Base-by-base conservation (phyloP, 75 land plant species). In the Sequoia sempervirens region DNA sequence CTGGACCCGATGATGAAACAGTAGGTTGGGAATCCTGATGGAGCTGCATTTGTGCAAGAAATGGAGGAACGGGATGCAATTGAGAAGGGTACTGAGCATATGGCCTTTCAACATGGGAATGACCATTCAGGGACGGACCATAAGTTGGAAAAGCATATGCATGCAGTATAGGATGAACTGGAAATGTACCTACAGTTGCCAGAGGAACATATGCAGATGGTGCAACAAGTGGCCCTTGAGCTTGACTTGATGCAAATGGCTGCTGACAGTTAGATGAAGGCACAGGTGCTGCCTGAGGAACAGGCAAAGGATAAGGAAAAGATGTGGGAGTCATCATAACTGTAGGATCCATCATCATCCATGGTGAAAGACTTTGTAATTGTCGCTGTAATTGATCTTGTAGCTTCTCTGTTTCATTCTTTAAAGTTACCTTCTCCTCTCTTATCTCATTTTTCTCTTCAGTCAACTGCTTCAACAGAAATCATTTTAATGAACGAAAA, bases 371-470 rank as follows among this genome's bases (percentile, higher is more conserved):
- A 10, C 84, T 82, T 52, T 90, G 91, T 34, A 96, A 30, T 47
- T 95, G 92, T 87, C 96, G 99, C 80, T 98, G 99, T 81, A 94
- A 90, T 69, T 93, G 96, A 50, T 20, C 81, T 86, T 91, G 92
- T 7, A 98, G 92, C 64, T 92, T 87, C 38, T 98, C 98, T 66
- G 93, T 91, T 34, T 96, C 99, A 76, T 90, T 91, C 87, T 94
- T 98, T n/a, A 96, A 81, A 40, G 89, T 79, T 74, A 90, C 88
- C 85, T 98, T 98, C 88, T 98, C 99, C 87, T 94, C 98, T 86
- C 93, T 89, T 12, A 98, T 92, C 81, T 96, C 99, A 53, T 92
- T 98, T 82, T 94, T 97, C 87, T 97, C 99, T 83, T 96, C 99
- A 23, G 94, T 89, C 79, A 98, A 86, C 99, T 98, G 91, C 81